Base-by-base conservation (phyloP, 2,329 filamentous ascomycete genomes). In the Penicillium sp. region DNA sequence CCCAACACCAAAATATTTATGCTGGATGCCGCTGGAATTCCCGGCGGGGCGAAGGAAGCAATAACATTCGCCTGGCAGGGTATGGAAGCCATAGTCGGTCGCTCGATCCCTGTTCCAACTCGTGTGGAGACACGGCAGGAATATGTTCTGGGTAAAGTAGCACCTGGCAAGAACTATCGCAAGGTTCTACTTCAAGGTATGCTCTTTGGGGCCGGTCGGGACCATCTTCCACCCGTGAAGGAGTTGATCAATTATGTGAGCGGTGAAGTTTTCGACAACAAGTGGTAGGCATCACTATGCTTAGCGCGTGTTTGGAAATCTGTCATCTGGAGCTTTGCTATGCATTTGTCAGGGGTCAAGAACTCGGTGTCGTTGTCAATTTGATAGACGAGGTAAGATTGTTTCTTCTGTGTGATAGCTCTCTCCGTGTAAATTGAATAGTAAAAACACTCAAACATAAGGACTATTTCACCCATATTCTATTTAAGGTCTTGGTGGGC, bases 1-100 rank as follows among this genome's bases (percentile, higher is more conserved):
- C 85, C 81, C 15, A 75, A 78, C 40, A 81, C 81, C 2, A 78
- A 76, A 40, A 84, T 88, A 49, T 75, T 81, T 57, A 84, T 85
- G 79, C 76, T 88, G 7, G 84, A 88, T 65, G 84, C 84, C 53
- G 84, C 84, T 2, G 85, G 85, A 4, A 81, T 88, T 53, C 83
- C 84, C 0, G 83, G 76, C 1, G 83, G 81, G 37, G 85, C 86
- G 2, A 88, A 88, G 72, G 86, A 88, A 70, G 84, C 85, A 5
- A 79, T 86, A 56, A 85, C 82, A 0, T 87, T 88, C 69, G 85
- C 86, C 4, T 86, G 84, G 81, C 84, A 87, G 72, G 85, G 82
- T 2, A 84, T 88, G 81, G 85, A 88, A 70, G 83, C 85, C 1
- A 70, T 88, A 17, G 80, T 86, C 0, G 85, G 84, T 8, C 78